phyloP scores from a whole-genome alignment of 2,329 filamentous ascomycete genomes.

The Arachnomyces sp. region DNA sequence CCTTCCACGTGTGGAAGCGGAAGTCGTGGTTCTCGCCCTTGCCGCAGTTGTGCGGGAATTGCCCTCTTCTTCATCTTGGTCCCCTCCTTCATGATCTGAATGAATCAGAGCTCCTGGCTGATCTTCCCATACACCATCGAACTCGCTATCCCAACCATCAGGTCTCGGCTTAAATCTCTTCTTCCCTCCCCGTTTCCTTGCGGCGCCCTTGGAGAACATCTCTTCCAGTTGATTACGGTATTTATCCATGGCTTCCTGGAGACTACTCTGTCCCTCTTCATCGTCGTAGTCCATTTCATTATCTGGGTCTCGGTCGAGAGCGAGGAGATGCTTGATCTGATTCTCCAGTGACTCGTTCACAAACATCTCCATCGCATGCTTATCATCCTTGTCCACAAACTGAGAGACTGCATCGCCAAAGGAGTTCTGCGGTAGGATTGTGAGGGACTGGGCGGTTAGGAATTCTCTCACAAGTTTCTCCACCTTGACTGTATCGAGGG shows the following conservation, averaged over 20 bases:
- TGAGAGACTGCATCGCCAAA: constrained; percentile 90
- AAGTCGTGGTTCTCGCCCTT: constrained; percentile 24
- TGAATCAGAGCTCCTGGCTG: constrained; percentile 58
- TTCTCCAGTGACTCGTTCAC: constrained; percentile 62
- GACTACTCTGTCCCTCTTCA: constrained; percentile 57
- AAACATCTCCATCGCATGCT: constrained; percentile 78
- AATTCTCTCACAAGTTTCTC: constrained; percentile 84
- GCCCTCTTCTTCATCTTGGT: constrained; percentile 37
- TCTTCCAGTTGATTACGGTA: constrained; percentile 63
- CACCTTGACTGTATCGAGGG: constrained; percentile 71
- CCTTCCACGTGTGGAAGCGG: constrained; percentile 38
- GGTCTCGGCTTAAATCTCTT: constrained; percentile 67
- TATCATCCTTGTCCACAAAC: constrained; percentile 93
- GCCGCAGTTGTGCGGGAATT: constrained; percentile 38
- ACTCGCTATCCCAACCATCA: constrained; percentile 76
- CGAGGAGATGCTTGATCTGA: constrained; percentile 62
- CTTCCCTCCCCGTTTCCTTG: constrained; percentile 45
- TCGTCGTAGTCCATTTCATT: constrained; percentile 60
- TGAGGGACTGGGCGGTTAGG: constrained; percentile 75
- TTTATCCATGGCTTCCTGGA: constrained; percentile 65
- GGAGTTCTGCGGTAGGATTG: constrained; percentile 82
- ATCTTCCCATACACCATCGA: constrained; percentile 79
- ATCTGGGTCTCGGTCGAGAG: constrained; percentile 58
- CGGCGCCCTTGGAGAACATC: constrained; percentile 57
- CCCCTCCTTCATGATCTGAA: constrained; percentile 43